phyloP scores from a whole-genome alignment of 2,329 filamentous ascomycete genomes.

The Colletotrichum agaves region DNA sequence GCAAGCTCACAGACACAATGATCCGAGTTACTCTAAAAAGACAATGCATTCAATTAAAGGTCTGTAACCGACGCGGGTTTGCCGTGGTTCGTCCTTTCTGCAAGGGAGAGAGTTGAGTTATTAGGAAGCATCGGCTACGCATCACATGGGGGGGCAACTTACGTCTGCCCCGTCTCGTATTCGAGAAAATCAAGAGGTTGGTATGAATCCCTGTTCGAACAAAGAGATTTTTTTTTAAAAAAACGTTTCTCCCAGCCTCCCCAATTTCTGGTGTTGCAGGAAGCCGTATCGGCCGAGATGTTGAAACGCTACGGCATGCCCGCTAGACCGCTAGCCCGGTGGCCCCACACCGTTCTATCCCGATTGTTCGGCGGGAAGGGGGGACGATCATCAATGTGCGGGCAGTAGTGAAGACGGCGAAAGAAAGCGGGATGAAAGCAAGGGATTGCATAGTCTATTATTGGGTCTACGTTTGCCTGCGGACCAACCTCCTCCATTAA shows the following conservation, averaged over 20 bases:
- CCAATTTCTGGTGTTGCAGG: background rate
- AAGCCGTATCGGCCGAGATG: slow-evolving; percentile 25
- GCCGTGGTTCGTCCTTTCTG: background rate
- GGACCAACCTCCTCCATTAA: slow-evolving; percentile 14
- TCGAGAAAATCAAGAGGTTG: slow-evolving; percentile 12
- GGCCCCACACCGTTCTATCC: slow-evolving; percentile 2
- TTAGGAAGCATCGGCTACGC: background rate
- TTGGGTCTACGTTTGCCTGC: background rate
- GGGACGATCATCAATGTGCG: slow-evolving; percentile 11
- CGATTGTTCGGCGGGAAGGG: slow-evolving; percentile 8
- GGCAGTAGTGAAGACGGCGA: background rate
- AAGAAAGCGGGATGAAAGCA: background rate
- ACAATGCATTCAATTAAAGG: slow-evolving; percentile 11
- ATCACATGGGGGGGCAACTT: background rate
- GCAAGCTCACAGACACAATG: background rate
- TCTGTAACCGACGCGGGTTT: background rate
- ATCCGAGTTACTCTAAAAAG: too few relatives aligned
- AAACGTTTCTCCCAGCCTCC: slow-evolving; percentile 25
- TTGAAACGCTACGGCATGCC: slow-evolving; percentile 30
- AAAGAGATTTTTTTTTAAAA: background rate
- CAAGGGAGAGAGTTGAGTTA: background rate
- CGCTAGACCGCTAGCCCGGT: slow-evolving; percentile 14
- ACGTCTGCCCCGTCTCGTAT: background rate
- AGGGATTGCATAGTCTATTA: background rate
- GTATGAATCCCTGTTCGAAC: background rate